Base-by-base conservation (phyloP, 1,139 yeast genomes). In the Blastobotrys indianensis region DNA sequence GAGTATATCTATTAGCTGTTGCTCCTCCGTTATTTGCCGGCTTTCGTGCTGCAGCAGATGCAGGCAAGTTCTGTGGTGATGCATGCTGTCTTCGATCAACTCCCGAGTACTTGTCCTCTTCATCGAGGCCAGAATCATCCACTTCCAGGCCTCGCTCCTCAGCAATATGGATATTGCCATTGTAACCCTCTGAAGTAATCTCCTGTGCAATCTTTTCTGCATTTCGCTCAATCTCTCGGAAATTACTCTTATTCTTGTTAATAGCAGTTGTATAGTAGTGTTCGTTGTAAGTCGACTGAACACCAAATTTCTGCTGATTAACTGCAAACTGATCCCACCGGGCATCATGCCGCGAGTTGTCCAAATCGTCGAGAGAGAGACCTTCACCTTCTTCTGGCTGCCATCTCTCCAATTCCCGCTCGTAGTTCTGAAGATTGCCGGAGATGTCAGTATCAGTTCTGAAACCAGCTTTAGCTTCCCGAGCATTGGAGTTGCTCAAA, bases 241-340 rank as follows among this genome's bases (percentile, higher is more conserved):
- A 94, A 55, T 85, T 87, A 10, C 95, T 92, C 47, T 83, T 85
- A 35, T 74, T 65, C 44, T 74, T 82, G 62, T 90, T 79, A 58
- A 92, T 82, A 53, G 79, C 77, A 1, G 97, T 90, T 20, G 98
- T 94, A 66, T 92, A 92, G 55, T 84, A 72, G 62, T 82, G 82
- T 65, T 92, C 99, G 64, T 92, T 94, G 64, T 80, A 92, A 13
- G 87, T 77, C 0, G 96, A 81, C 52, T 78, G 83, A 42, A 92
- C 84, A 34, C 97, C 97, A 65, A 92, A 92, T 66, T 85, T 84
- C 53, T 79, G 77, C 64, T 86, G 83, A 65, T 94, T 92, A 13
- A 80, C 94, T 47, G 86, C 85, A 68, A 92, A 92, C 67, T 92
- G 99, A 66, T 92, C 97, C 97, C 97, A 92, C 39, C 75, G 83